Conservation (phyloP, 2,329 filamentous ascomycete genomes). For the Geoglossum cookeanum region DNA sequence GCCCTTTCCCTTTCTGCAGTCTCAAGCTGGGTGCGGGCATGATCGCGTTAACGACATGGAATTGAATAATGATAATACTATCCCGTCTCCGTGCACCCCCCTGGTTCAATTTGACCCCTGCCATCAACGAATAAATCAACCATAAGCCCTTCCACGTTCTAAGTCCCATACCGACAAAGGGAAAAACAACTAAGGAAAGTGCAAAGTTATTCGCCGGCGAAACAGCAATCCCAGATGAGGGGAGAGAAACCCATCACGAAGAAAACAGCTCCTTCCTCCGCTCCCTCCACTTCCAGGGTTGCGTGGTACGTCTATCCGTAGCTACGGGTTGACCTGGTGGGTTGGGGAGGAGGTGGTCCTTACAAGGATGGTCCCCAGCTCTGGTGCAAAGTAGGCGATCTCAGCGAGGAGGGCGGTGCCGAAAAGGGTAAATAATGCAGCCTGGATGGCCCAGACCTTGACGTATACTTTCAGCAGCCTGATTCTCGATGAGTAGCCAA, state of each 20-base stretch:
- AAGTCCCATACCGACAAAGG: background rate
- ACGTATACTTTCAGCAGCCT: constrained; percentile 55
- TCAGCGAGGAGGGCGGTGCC: background rate
- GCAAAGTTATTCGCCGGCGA: background rate
- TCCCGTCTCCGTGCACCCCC: background rate
- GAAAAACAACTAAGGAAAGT: background rate
- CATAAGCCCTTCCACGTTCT: background rate
- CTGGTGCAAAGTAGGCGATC: background rate
- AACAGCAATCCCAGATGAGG: background rate
- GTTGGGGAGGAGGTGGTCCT: background rate
- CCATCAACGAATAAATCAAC: background rate
- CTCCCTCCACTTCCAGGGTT: background rate
- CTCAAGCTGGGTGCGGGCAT: no score
- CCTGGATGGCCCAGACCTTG: constrained; percentile 45
- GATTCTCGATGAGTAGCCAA: constrained; percentile 51
- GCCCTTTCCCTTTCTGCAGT: no score
- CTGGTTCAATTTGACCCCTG: background rate
- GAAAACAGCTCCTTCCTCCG: background rate
- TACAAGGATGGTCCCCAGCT: background rate
- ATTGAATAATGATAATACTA: background rate
- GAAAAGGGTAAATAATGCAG: constrained; percentile 19
- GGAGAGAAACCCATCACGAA: background rate
- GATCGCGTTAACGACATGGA: no score
- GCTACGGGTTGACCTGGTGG: background rate
- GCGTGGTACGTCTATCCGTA: background rate